Evolutionary conservation across 345 rosid genomes (phyloP).

Genomic region (Eucalyptus globulus): DNA sequence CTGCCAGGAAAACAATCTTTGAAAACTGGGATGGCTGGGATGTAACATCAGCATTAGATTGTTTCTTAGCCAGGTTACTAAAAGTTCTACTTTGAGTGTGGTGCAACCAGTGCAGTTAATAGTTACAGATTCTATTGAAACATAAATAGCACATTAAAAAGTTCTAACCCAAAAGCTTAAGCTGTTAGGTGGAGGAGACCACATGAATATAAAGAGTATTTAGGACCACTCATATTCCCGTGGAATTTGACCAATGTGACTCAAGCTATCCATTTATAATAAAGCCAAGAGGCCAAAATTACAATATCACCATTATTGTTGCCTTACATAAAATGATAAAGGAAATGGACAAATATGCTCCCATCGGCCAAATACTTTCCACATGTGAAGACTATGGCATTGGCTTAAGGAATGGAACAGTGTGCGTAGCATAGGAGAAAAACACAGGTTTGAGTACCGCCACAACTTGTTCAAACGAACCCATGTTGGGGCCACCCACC

Average conservation of each 20-base stretch:
- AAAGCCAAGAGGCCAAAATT: background rate
- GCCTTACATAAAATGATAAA: background rate
- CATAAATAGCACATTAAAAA: background rate
- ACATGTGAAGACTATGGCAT: background rate
- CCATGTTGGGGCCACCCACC: background rate
- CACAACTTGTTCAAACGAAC: background rate
- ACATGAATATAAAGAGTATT: background rate
- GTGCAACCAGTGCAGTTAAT: background rate
- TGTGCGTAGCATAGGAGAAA: background rate
- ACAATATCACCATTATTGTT: background rate
- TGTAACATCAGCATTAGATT: background rate
- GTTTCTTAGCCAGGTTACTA: background rate
- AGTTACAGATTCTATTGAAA: background rate
- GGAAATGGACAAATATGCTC: background rate
- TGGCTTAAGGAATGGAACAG: background rate
- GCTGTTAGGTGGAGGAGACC: background rate
- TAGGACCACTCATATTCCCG: background rate
- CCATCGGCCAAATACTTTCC: background rate
- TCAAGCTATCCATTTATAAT: background rate
- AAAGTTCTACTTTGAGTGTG: background rate
- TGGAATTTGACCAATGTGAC: background rate
- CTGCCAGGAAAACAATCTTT: background rate
- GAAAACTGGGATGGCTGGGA: background rate
- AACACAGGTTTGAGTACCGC: background rate
- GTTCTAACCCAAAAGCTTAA: background rate